Percentiles rank a stretch among this genome's conserved stretches.
These are phyloP conservation scores for Solanum aculeatissimum DNA, from an alignment of 305 asterid species.

Conservation along the genomic window DNA sequence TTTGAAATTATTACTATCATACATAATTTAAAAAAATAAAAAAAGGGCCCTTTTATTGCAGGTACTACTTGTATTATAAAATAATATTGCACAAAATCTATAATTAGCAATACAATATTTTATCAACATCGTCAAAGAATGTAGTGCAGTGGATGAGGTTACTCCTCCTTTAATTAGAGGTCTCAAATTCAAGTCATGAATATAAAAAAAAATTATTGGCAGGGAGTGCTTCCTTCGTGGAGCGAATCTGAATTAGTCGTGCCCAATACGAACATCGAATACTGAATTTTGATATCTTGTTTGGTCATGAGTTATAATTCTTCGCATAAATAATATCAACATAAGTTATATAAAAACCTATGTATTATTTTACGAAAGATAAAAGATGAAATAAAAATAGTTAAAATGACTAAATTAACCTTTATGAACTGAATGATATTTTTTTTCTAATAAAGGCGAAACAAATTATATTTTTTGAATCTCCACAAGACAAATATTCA, in stretches of 20 bases:
- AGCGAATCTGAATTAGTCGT: too few relatives aligned
- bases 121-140: neutral
- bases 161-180: too few relatives aligned
- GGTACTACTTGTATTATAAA: neutral
- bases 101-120: neutral
- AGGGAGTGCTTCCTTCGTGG: too few relatives aligned
- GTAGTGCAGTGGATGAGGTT: too few relatives aligned
- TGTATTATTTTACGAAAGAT: neutral
- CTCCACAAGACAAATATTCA: neutral
- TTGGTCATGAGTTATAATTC: neutral
- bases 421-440: neutral
- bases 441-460: neutral
- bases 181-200: too few relatives aligned
- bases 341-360: neutral
- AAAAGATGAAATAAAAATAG: neutral
- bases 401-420: neutral
- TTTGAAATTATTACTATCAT: neutral
- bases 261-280: too few relatives aligned
- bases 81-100: neutral
- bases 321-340: neutral
- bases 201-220: too few relatives aligned
- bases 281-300: too few relatives aligned
- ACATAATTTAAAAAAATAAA: neutral
- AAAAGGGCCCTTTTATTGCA: neutral
- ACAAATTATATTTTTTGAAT: neutral